phyloP scores from a whole-genome alignment of 139 green algal genomes.

The Chlorokybus atmophyticus region DNA sequence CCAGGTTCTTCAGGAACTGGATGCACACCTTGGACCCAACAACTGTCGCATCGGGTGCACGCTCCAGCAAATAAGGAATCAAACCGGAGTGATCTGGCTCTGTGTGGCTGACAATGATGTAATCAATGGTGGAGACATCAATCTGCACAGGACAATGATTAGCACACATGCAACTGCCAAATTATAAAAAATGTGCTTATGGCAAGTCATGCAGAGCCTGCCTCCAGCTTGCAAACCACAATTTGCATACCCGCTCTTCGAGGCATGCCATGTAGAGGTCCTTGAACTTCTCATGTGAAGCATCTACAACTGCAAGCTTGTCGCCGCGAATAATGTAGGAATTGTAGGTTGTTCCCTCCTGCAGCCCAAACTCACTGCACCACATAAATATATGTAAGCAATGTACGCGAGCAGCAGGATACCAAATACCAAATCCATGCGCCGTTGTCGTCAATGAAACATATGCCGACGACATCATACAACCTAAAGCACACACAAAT shows the following conservation, averaged over 20 bases:
- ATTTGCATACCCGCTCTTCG: too few species aligned
- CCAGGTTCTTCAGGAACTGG: constrained; percentile 35
- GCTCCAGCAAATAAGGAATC: constrained; percentile 67
- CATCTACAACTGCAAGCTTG: constrained; percentile 80
- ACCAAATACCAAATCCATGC: too few species aligned
- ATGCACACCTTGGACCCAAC: constrained; percentile 67
- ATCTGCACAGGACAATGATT: too few species aligned
- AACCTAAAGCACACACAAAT: too few species aligned
- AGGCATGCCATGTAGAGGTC: constrained; percentile 61
- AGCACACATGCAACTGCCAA: too few species aligned
- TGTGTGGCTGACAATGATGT: constrained; percentile 69
- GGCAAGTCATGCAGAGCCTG: too few species aligned
- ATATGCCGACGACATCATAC: too few species aligned
- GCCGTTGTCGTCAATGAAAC: too few species aligned
- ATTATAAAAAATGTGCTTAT: too few species aligned
- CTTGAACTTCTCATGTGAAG: constrained; percentile 90
- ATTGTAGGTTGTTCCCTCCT: constrained; percentile 90
- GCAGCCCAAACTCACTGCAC: constrained; percentile 35
- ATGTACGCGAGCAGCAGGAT: too few species aligned
- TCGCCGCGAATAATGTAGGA: constrained; percentile 85
- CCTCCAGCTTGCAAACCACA: too few species aligned
- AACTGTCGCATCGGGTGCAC: constrained; percentile 64
- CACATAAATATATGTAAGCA: neutral
- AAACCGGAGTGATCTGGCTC: constrained; percentile 88
- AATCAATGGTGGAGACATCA: constrained; percentile 48